Base-by-base conservation (phyloP, 2,329 filamentous ascomycete species). In the Biscogniauxia mediterranea region DNA sequence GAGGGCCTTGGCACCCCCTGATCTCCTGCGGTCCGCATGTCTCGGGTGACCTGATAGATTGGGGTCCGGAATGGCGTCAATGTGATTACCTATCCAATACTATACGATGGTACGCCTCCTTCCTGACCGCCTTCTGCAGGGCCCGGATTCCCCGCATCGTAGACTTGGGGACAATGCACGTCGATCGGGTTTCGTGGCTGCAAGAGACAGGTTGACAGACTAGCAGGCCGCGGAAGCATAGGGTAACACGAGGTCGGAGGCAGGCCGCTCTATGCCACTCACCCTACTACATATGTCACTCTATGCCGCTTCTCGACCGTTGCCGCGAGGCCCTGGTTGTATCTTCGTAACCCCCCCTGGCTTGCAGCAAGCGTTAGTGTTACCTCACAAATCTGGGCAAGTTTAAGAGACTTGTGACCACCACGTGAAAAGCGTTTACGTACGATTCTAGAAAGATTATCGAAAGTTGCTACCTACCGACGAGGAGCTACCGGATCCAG, bases 341-440 rank as follows among this genome's bases (percentile, higher is more conserved):
- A 32, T 46, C 6, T n/a, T n/a, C 6, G 38, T 46, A 46, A 46
- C 38, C 38, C 38, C 38, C 38, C 6, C 17, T n/a, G 38, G 15
- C 38, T n/a, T 32, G 28, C 28, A 32, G 28, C 28, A 32, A 32
- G 38, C 6, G 21, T n/a, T 28, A 54, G 52, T 54, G 52, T 54
- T 54, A 54, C 52, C 52, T 54, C 52, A 54, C 52, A 54, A 23
- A 55, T 55, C 5, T 46, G 54, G 28, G 32, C 17, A n/a, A 26
- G 26, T 54, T n/a, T 13, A 11, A 23, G 32, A 54, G 19, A 32
- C 20, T 20, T 38, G 15, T 7, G 28, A n/a, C 38, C 38, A 46
- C 38, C 38, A 46, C 38, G 38, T 46, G 38, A 46, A 46, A 46
- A 3, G 5, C 6, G 3, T n/a, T 17, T 26, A n/a, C 52, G 17